A percentile compares a stretch with the other conserved stretches of the same genome.
These are phyloP conservation scores for Vigna angularis DNA, from an alignment of 306 rosid genomes.

Conservation along the genomic window DNA sequence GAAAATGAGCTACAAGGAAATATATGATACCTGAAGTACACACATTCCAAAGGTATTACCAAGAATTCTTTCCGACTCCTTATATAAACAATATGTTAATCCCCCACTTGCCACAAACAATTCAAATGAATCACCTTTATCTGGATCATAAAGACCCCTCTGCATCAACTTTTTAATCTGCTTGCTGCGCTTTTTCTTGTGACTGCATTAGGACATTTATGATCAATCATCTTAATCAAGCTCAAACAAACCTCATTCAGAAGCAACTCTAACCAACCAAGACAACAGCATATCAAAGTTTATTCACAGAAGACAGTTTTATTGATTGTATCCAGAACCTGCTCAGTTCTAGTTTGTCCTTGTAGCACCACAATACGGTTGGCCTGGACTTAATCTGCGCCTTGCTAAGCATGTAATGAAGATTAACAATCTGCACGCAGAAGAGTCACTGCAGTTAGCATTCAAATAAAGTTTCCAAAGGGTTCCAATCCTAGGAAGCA, in stretches of 20 bases:
- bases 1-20: conserved; percentile 30
- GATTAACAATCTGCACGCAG: conserved; percentile 77
- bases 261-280: conserved; percentile 4
- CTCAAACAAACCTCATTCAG: conserved; percentile 4
- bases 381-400: conserved; percentile 81
- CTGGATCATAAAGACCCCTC: conserved; percentile 87
- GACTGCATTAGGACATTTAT: conserved; percentile 58
- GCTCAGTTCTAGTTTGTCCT: conserved; percentile 93
- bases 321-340: conserved; percentile 51
- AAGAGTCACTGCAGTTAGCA: conserved; percentile 23
- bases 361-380: conserved; percentile 90
- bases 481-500: background rate
- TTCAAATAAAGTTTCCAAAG: conserved; percentile 16
- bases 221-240: conserved; percentile 45
- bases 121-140: conserved; percentile 83
- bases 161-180: conserved; percentile 72
- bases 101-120: conserved; percentile 81
- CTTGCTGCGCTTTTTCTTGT: conserved; percentile 81
- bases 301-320: background rate
- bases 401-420: conserved; percentile 87
- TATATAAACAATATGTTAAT: conserved; percentile 75
- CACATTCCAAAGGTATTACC: conserved; percentile 98
- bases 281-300: background rate
- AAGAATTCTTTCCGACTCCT: conserved; percentile 84
- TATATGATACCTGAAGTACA: conserved; percentile 75